Conservation (phyloP, 2,329 filamentous ascomycete species). For the Cladosporium sp. region DNA sequence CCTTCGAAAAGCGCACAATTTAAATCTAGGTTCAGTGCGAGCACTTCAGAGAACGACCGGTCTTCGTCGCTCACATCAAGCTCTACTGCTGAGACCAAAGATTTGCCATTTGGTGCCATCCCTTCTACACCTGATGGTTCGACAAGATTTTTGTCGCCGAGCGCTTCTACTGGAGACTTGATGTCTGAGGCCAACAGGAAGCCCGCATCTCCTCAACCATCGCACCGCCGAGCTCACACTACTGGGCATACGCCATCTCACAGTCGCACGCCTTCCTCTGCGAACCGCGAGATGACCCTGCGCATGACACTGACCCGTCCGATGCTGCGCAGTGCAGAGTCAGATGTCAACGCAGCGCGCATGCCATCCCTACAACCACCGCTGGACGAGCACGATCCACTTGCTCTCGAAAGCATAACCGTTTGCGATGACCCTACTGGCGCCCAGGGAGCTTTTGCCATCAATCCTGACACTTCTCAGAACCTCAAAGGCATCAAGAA, state of each 20-base stretch:
- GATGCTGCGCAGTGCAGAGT: constrained; percentile 73
- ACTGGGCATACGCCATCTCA: background rate
- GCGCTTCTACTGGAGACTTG: background rate
- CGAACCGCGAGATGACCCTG: constrained; percentile 84
- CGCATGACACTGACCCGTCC: constrained; percentile 92
- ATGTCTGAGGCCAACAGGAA: background rate
- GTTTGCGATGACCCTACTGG: constrained; percentile 34
- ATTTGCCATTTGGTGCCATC: background rate
- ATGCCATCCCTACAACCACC: constrained; percentile 43
- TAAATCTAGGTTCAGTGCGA: background rate
- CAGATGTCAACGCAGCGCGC: constrained; percentile 56
- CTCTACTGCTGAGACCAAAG: constrained; percentile 6
- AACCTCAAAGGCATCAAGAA: constrained; percentile 10
- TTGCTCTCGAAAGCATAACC: constrained; percentile 52
- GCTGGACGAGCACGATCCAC: constrained; percentile 46
- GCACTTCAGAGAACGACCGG: background rate
- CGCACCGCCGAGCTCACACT: constrained; percentile 1
- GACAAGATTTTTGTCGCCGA: background rate
- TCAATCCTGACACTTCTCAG: constrained; percentile 17
- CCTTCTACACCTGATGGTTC: constrained; percentile 4
- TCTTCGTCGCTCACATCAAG: constrained; percentile 9
- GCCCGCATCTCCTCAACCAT: background rate
- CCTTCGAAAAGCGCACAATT: background rate
- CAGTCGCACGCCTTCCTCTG: constrained; percentile 17
- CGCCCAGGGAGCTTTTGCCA: constrained; percentile 42